Base-by-base conservation (phyloP, 2,329 filamentous ascomycete genomes). In the Camillea tinctor region DNA sequence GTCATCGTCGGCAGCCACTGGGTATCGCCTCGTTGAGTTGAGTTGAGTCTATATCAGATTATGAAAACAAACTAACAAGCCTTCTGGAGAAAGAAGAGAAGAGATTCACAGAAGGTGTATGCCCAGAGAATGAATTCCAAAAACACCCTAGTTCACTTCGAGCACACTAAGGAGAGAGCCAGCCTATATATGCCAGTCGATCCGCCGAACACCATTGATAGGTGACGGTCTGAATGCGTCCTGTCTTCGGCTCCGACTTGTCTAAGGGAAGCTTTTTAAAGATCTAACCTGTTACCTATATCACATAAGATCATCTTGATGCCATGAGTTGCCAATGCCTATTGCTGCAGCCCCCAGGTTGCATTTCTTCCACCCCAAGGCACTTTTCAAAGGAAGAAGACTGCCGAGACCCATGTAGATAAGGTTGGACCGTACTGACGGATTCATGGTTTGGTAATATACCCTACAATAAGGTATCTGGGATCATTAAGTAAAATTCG, bases 1-100 rank as follows among this genome's bases (percentile, higher is more conserved):
- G 62, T 60, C 64, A 66, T 66, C 17, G n/a, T 64, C 15, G 44
- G 36, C 36, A 44, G 17, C 6, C 13, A 44, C 36, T 44, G n/a
- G n/a, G n/a, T n/a, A 17, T 44, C 36, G 36, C 6, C 36, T n/a
- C 36, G 36, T 44, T 7, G 36, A 44, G 17, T 15, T n/a, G n/a
- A n/a, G n/a, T n/a, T n/a, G n/a, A n/a, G n/a, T 44, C 7, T 40
- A 30, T 30, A 30, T 30, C 26, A 30, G 26, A 30, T 30, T n/a
- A n/a, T n/a, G n/a, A n/a, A 7, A 30, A 30, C 26, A 30, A 30
- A 30, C 26, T 26, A 9, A 30, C 2, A 7, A 30, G 7, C 13
- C 26, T 30, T 30, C 26, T 11, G 26, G 26, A 11, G 7, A 7
- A 11, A 7, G 36, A n/a, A 5, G 36, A 44, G 1, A 44, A 44